A percentile compares a stretch with the other conserved stretches of the same genome.
Evolutionary conservation across 495 filamentous ascomycete genomes (phyloP).

Genomic region (Monascus purpureus): DNA sequence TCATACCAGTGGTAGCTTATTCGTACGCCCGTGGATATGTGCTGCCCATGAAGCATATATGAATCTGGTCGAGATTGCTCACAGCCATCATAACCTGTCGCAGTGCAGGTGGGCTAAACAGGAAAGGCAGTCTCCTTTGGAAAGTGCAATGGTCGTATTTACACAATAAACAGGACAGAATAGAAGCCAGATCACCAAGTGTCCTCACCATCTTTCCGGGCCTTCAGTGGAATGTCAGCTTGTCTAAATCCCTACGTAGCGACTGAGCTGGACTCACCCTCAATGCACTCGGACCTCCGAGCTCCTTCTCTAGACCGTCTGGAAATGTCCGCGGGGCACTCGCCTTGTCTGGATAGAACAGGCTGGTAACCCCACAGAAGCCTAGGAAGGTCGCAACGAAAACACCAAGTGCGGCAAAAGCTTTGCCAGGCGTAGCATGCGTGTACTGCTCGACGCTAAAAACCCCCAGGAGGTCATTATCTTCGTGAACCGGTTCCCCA

Average conservation of each 20-base stretch:
- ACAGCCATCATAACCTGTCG: no score
- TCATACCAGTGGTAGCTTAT: no score
- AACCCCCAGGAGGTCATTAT: constrained; percentile 87
- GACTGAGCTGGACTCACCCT: constrained; percentile 18
- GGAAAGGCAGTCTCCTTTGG: background rate
- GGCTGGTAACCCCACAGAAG: constrained; percentile 55
- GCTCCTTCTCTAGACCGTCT: constrained; percentile 68
- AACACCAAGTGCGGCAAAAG: constrained; percentile 52
- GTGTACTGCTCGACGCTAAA: constrained; percentile 85
- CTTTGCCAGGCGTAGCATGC: constrained; percentile 61
- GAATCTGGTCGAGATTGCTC: no score
- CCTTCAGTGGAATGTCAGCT: constrained; percentile 12
- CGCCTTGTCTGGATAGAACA: constrained; percentile 74
- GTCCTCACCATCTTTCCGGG: constrained; percentile 28
- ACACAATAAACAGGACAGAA: constrained; percentile 16
- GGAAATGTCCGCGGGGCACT: constrained; percentile 66
- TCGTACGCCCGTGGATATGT: no score
- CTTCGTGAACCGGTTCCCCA: constrained; percentile 91
- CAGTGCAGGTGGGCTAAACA: no score
- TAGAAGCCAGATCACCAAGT: constrained; percentile 24
- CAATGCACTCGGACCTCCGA: constrained; percentile 53
- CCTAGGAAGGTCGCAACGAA: constrained; percentile 59
- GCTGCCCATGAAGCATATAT: background rate
- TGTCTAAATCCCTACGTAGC: background rate
- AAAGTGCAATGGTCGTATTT: constrained; percentile 19